Percentiles rank a stretch among this genome's conserved stretches.
Conservation (phyloP, 805 yeast species). For the Candida railenensis region DNA sequence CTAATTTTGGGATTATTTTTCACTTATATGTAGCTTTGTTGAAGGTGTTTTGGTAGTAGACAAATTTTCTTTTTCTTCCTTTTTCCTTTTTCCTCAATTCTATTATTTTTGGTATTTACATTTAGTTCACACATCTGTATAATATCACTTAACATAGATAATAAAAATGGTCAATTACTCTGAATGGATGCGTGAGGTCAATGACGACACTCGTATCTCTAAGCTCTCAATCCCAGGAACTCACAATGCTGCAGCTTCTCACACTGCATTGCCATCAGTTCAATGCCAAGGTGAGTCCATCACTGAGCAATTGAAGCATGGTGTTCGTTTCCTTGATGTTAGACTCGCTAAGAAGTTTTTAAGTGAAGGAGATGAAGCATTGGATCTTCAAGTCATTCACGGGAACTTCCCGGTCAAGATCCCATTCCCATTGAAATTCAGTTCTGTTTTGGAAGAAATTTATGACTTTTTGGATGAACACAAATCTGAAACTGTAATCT, state of each 20-base stretch:
- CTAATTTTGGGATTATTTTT: not conserved
- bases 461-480: constrained; percentile 54
- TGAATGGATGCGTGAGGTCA: constrained; percentile 55
- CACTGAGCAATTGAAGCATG: constrained; percentile 62
- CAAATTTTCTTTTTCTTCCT: not conserved
- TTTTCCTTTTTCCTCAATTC: not conserved
- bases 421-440: constrained; percentile 53
- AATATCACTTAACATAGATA: not conserved
- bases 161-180: constrained; percentile 36
- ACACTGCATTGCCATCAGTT: constrained; percentile 70
- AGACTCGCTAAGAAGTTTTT: constrained; percentile 60
- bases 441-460: constrained; percentile 53
- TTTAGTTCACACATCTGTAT: not conserved
- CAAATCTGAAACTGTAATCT: constrained; percentile 59
- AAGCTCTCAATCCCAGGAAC: constrained; percentile 75
- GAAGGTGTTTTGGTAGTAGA: not conserved
- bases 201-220: constrained; percentile 51
- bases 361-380: constrained; percentile 47
- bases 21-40: no score
- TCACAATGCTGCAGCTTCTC: constrained; percentile 77
- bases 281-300: constrained; percentile 69
- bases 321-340: constrained; percentile 74
- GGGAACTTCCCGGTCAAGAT: constrained; percentile 74
- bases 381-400: constrained; percentile 65
- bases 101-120: not conserved